Percentiles rank a stretch among this genome's conserved stretches.
Evolutionary conservation across 768 basidiomycete genomes (phyloP).

Genomic region (Mycena polygramma): DNA sequence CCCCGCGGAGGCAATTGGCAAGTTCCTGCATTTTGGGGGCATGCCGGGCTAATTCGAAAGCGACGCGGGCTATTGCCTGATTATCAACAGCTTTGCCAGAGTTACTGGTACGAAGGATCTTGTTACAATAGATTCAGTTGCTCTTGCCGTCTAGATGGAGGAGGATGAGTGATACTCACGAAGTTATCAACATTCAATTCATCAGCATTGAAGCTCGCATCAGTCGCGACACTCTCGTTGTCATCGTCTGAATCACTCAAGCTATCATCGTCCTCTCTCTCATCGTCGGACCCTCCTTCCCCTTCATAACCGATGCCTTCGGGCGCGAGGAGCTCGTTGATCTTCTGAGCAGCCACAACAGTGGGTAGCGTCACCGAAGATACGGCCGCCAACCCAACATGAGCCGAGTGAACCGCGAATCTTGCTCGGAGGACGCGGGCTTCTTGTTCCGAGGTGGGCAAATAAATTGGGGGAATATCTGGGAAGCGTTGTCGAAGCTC

Average conservation of each 20-base stretch:
- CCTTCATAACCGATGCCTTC: not conserved
- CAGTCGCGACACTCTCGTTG: too few species aligned
- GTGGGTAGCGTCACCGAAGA: not conserved
- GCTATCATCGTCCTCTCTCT: too few species aligned
- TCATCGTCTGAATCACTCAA: too few species aligned
- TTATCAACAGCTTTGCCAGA: not conserved
- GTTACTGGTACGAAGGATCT: not conserved
- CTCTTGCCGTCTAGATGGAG: not conserved
- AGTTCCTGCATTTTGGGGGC: slow-evolving; percentile 12
- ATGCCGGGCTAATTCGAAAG: slow-evolving; percentile 8
- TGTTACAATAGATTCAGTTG: not conserved
- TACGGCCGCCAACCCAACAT: not conserved
- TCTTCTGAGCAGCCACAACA: not conserved
- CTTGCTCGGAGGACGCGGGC: not conserved
- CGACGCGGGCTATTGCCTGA: slow-evolving; percentile 9
- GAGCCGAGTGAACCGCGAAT: not conserved
- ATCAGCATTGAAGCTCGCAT: too few species aligned
- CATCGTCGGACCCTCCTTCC: not conserved
- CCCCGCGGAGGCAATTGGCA: not conserved
- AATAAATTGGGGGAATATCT: slow-evolving; percentile 12
- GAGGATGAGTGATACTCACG: not conserved
- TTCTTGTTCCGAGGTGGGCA: slow-evolving; percentile 11
- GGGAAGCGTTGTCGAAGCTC: slow-evolving; percentile 4
- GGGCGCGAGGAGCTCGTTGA: slow-evolving; percentile 2
- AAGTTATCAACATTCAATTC: slow-evolving; percentile 16